Base-by-base conservation (phyloP, 2,329 filamentous ascomycete genomes). In the Aquanectria penicillioides region DNA sequence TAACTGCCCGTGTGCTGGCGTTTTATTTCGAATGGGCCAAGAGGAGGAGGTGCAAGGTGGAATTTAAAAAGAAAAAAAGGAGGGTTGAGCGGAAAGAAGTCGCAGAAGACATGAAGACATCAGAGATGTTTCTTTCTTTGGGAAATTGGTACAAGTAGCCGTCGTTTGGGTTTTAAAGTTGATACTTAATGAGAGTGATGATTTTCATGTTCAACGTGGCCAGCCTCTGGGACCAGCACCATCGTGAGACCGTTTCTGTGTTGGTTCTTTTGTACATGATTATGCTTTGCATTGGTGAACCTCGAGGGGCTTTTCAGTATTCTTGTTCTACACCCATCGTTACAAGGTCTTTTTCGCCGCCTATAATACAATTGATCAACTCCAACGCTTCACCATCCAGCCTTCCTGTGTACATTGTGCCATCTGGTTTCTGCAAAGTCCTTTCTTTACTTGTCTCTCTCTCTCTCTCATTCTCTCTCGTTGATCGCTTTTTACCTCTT, bases 401-500 rank as follows among this genome's bases (percentile, higher is more conserved):
- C 41, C 23, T 34, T 28, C 44, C 48, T 47, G 48, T 53, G 31
- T 53, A 47, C 48, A 53, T 33, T n/a, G 12, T 28, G 28, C 33
- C 28, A 36, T 36, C 37, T 28, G 6, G 11, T 29, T 31, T 12
- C 22, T 34, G n/a, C n/a, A n/a, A n/a, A n/a, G n/a, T 6, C 11
- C 6, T 23, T 20, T 25, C 15, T 20, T 22, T 15, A n/a, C n/a
- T n/a, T 5, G 15, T 33, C 28, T 6, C 34, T 18, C 23, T 20
- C 15, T n/a, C 22, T 18, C 23, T 8, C 6, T 25, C 5, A 15
- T 13, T 38, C 15, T 50, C 51, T 43, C 12, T 51, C 31, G n/a
- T 10, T 10, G 7, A 25, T 2, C 4, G 25, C 1, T 15, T 31
- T 69, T 69, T 72, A 81, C 77, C 89, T 86, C 81, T 88, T 97